Percentiles rank a stretch among this genome's conserved stretches.
phyloP scores from a whole-genome alignment of 1,284 basidiomycete genomes.

The Rhodotorula sp. region DNA sequence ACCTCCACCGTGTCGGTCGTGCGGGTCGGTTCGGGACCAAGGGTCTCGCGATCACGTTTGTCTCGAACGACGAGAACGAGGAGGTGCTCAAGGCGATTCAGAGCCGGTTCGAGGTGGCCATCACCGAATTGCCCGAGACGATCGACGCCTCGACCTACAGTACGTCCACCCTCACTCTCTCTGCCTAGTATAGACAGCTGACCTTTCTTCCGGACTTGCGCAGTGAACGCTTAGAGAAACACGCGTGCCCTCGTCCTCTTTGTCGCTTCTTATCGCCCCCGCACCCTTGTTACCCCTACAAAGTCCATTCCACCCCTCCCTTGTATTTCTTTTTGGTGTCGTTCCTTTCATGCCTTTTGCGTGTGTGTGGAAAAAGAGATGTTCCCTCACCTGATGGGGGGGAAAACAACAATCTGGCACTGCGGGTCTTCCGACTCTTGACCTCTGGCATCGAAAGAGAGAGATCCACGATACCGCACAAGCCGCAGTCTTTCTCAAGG shows the following conservation, averaged over 20 bases:
- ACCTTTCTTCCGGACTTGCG: not conserved
- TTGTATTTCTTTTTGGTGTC: not conserved
- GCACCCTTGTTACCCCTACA: not conserved
- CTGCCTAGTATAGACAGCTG: not conserved
- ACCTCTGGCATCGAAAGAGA: too few species aligned
- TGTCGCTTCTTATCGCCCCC: not conserved
- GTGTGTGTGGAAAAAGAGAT: not conserved
- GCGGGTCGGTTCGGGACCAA: constrained; percentile 99
- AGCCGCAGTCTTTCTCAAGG: too few species aligned
- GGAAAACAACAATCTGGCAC: too few species aligned
- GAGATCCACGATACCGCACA: too few species aligned
- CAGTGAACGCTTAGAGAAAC: constrained; percentile 1
- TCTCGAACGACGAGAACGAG: constrained; percentile 85
- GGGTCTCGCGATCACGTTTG: constrained; percentile 98
- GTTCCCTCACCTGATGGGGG: too few species aligned
- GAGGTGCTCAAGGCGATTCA: constrained; percentile 92
- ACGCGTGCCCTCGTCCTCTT: not conserved
- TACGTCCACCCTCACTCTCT: constrained; percentile 1
- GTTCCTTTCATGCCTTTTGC: not conserved
- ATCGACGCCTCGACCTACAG: constrained; percentile 68
- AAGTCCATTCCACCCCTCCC: not conserved
- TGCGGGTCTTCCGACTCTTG: too few species aligned
- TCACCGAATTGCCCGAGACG: constrained; percentile 86
- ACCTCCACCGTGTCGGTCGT: constrained; percentile 97
- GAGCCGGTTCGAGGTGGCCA: constrained; percentile 86